These are phyloP conservation scores for Asterophora lycoperdoides DNA, from an alignment of 768 basidiomycete genomes.

Conservation along the genomic window DNA sequence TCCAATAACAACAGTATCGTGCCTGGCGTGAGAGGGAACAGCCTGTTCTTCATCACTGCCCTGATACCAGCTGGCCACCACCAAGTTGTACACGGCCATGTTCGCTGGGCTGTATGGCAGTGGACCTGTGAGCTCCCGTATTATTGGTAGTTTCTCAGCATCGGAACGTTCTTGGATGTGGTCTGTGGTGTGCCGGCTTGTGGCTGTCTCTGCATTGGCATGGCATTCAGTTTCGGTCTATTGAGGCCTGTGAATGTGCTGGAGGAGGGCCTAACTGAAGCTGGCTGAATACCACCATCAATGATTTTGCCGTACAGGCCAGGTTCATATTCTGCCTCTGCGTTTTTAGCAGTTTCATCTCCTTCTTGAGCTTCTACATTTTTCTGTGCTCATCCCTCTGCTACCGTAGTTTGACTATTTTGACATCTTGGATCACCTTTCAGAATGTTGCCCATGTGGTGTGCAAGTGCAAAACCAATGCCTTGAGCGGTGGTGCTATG, in stretches of 20 bases:
- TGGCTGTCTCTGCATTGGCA: no score
- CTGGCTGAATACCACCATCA: not conserved
- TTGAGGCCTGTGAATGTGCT: not conserved
- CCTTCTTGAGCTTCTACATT: not conserved
- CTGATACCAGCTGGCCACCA: not conserved
- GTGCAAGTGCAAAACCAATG: not conserved
- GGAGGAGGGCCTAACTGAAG: no score
- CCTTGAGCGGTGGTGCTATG: slow-evolving; percentile 2
- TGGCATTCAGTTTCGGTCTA: not conserved
- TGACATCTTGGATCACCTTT: not conserved
- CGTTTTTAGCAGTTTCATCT: no score
- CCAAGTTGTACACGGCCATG: not conserved
- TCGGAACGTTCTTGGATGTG: not conserved
- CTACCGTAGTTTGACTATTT: slow-evolving; percentile 7
- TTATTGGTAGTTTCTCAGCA: slow-evolving; percentile 1
- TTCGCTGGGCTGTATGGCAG: no score
- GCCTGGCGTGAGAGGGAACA: no score
- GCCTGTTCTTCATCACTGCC: not conserved
- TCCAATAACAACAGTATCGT: no score
- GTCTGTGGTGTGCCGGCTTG: no score
- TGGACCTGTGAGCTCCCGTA: not conserved
- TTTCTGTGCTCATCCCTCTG: not conserved
- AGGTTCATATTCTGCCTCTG: slow-evolving; percentile 9
- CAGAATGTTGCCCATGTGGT: not conserved
- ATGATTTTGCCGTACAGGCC: not conserved